Evolutionary conservation across 805 yeast genomes (phyloP).

Genomic region (Myxozyma sirexii): DNA sequence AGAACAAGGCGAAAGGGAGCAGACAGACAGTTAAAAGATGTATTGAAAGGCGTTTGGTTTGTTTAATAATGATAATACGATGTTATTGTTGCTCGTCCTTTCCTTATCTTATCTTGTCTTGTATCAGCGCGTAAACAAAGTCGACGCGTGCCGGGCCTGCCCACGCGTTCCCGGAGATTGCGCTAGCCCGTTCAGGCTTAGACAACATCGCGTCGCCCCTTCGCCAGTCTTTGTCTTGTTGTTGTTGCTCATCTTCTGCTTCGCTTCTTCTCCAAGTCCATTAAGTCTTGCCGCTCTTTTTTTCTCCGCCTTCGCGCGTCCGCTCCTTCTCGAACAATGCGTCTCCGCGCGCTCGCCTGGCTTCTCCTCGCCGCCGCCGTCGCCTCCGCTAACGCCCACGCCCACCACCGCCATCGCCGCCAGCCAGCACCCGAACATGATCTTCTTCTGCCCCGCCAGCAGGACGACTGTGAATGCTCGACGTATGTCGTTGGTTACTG

Average conservation of each 20-base stretch:
- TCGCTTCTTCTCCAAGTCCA: background rate
- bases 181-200: background rate
- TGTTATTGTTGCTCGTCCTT: no score
- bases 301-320: slow-evolving; percentile 1
- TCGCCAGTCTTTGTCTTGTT: background rate
- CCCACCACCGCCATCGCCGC: slow-evolving; percentile 25
- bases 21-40: no score
- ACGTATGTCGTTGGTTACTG: slow-evolving; percentile 24
- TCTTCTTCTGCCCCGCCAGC: background rate
- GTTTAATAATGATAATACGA: no score
- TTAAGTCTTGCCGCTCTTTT: background rate
- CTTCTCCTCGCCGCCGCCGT: slow-evolving; percentile 2
- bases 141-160: background rate
- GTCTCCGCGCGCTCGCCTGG: slow-evolving; percentile 3
- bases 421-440: slow-evolving; percentile 5
- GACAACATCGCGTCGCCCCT: slow-evolving; percentile 10
- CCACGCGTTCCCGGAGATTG: background rate
- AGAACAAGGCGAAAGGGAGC: background rate
- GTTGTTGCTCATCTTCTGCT: background rate
- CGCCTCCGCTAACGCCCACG: slow-evolving; percentile 8
- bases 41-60: no score
- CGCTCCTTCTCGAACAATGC: slow-evolving; percentile 3
- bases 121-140: background rate
- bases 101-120: no score
- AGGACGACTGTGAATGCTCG: slow-evolving; percentile 17